Percentiles rank a stretch among this genome's conserved stretches.
These are phyloP conservation scores for Haplosporangium sp. DNA, from an alignment of 371 early-diverging fungal species.

Conservation along the genomic window DNA sequence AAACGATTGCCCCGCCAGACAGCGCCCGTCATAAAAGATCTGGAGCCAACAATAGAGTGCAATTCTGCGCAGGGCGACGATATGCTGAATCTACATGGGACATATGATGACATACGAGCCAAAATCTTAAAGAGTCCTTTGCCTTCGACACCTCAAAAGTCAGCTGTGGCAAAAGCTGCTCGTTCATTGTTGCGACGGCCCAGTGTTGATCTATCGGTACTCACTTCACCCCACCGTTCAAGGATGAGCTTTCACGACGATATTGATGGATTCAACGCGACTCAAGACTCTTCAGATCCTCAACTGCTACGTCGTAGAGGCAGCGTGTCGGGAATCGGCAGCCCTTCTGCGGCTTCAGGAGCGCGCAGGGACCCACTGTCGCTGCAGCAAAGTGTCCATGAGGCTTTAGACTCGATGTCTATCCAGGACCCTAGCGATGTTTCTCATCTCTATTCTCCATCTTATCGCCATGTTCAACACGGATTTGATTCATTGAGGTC, in stretches of 20 bases:
- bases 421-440: conserved; percentile 8
- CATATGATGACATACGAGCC: not conserved
- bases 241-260: not conserved
- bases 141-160: conserved; percentile 27
- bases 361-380: not conserved
- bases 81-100: not conserved
- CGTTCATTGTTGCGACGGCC: conserved; percentile 34
- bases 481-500: conserved; percentile 23
- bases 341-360: not conserved
- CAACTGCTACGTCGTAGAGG: too few relatives aligned
- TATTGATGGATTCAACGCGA: too few relatives aligned
- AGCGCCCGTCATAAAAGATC: conserved; percentile 21
- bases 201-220: conserved; percentile 7
- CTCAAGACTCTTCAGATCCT: too few relatives aligned
- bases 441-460: not conserved
- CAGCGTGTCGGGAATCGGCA: too few relatives aligned
- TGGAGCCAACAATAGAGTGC: conserved; percentile 9
- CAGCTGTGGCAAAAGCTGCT: conserved; percentile 33
- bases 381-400: conserved; percentile 10
- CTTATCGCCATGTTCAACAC: conserved; percentile 1
- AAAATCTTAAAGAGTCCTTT: conserved; percentile 14
- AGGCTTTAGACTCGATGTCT: conserved; percentile 37
- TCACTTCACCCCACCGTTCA: conserved; percentile 6
- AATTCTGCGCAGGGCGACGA: too few relatives aligned
- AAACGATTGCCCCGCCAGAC: conserved; percentile 6